Percentiles rank a stretch among this genome's conserved stretches.
These are phyloP conservation scores for Blastobotrys arbuscula DNA, from an alignment of 1,139 yeast genomes.

Conservation along the genomic window DNA sequence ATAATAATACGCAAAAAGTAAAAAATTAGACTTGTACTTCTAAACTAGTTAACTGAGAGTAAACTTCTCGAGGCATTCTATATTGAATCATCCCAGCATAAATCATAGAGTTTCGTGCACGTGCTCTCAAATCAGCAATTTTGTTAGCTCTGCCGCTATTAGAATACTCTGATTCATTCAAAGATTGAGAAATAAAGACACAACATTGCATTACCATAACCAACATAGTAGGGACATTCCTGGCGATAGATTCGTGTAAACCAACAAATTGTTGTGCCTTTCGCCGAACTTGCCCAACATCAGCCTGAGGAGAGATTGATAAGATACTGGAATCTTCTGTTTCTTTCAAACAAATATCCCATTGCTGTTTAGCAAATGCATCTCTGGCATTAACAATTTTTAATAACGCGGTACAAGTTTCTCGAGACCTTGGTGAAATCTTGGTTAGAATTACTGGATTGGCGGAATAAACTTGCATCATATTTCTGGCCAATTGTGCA, in stretches of 20 bases:
- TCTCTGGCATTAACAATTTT: conserved; percentile 65
- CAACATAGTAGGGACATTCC: conserved; percentile 74
- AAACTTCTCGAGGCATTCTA: conserved; percentile 89
- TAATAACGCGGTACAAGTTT: conserved; percentile 60
- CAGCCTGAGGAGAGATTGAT: conserved; percentile 50
- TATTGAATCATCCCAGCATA: conserved; percentile 96
- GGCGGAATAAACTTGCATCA: conserved; percentile 34
- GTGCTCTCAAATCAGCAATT: conserved; percentile 51
- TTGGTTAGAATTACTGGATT: conserved; percentile 32
- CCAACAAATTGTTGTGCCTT: conserved; percentile 54
- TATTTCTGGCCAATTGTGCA: conserved; percentile 37
- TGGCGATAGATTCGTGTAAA: conserved; percentile 65
- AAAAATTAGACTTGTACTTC: conserved; percentile 37
- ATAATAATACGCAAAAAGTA: neutral
- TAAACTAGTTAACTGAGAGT: conserved; percentile 63
- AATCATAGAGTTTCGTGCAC: conserved; percentile 84
- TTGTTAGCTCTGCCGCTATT: conserved; percentile 50
- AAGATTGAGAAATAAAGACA: conserved; percentile 50
- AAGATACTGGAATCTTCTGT: conserved; percentile 59
- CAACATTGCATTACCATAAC: conserved; percentile 79
- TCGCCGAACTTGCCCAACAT: conserved; percentile 44
- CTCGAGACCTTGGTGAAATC: conserved; percentile 35
- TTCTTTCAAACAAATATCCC: conserved; percentile 51
- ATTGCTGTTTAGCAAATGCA: conserved; percentile 51
- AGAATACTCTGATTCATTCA: conserved; percentile 45